A percentile compares a stretch with the other conserved stretches of the same genome.
phyloP scores from a whole-genome alignment of 2,329 filamentous ascomycete genomes.

The Elsinoe ampelina region DNA sequence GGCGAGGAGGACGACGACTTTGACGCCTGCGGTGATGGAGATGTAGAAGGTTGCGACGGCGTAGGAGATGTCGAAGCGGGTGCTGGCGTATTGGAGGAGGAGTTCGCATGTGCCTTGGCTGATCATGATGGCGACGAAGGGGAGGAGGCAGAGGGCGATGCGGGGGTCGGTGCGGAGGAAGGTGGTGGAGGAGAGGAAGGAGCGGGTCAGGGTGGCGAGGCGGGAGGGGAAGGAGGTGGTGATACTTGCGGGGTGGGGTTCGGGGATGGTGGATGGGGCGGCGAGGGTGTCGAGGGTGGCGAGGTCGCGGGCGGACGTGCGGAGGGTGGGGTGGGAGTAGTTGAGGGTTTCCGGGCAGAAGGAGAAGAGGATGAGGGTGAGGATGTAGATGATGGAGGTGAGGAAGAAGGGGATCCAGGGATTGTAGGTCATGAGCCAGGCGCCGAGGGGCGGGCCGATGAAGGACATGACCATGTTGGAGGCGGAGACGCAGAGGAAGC shows the following conservation, averaged over 20 bases:
- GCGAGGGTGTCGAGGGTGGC: not conserved
- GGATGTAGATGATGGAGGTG: slow-evolving; percentile 18
- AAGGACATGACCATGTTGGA: slow-evolving; percentile 23
- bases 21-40: slow-evolving; percentile 24
- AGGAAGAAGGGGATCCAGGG: slow-evolving; percentile 27
- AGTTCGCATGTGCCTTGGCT: slow-evolving; percentile 22
- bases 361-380: slow-evolving; percentile 17
- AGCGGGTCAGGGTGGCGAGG: not conserved
- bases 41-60: slow-evolving; percentile 26
- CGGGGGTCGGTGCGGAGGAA: slow-evolving; percentile 27
- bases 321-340: slow-evolving; percentile 17
- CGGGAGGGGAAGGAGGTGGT: slow-evolving; percentile 4
- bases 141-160: slow-evolving; percentile 23
- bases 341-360: slow-evolving; percentile 28
- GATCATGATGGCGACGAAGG: slow-evolving; percentile 26
- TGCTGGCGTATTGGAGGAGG: slow-evolving; percentile 46
- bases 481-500: slow-evolving; percentile 26
- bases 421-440: slow-evolving; percentile 27
- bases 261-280: not conserved
- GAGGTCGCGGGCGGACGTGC: not conserved
- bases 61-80: slow-evolving; percentile 42
- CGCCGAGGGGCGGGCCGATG: slow-evolving; percentile 26
- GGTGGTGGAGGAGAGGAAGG: slow-evolving; percentile 18
- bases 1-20: slow-evolving; percentile 24
- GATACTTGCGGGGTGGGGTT: not conserved